These are phyloP conservation scores for Wolfiporia cocos DNA, from an alignment of 1,284 basidiomycete species.

Conservation along the genomic window DNA sequence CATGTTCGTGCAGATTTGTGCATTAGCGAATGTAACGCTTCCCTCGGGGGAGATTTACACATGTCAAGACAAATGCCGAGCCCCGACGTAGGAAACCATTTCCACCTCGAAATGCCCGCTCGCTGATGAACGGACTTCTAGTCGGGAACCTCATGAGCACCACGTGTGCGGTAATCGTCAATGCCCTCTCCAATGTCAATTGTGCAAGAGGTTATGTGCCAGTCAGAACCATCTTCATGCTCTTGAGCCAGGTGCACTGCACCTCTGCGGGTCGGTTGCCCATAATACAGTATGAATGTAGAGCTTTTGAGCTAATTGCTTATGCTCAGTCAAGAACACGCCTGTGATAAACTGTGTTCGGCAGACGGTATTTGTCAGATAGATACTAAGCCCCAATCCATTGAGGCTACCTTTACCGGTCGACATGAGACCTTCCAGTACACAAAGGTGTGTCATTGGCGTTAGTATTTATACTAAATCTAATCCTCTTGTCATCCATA, in stretches of 20 bases:
- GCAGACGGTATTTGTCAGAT: slow-evolving; percentile 49
- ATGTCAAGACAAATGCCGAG: slow-evolving; percentile 38
- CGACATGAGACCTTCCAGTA: slow-evolving; percentile 41
- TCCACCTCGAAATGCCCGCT: not conserved
- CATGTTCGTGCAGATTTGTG: slow-evolving; percentile 35
- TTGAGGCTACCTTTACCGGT: slow-evolving; percentile 50
- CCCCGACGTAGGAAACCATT: slow-evolving; percentile 32
- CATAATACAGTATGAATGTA: not conserved
- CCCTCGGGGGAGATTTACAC: slow-evolving; percentile 28
- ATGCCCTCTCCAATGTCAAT: slow-evolving; percentile 46
- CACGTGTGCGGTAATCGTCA: slow-evolving; percentile 45
- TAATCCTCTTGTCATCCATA: not conserved
- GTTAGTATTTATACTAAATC: not conserved
- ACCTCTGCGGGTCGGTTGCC: slow-evolving; percentile 52
- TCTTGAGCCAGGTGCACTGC: slow-evolving; percentile 31
- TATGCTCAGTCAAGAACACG: slow-evolving; percentile 38
- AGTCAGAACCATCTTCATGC: slow-evolving; percentile 47
- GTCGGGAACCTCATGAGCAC: slow-evolving; percentile 36
- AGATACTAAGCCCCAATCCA: slow-evolving; percentile 47
- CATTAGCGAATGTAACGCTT: slow-evolving; percentile 28
- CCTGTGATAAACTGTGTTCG: slow-evolving; percentile 37
- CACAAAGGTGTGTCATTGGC: slow-evolving; percentile 32
- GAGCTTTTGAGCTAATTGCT: not conserved
- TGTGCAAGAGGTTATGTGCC: slow-evolving; percentile 49
- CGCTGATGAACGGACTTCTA: slow-evolving; percentile 17